phyloP scores from a whole-genome alignment of 208 protist genomes.

The Tritrichomonas foetus region DNA sequence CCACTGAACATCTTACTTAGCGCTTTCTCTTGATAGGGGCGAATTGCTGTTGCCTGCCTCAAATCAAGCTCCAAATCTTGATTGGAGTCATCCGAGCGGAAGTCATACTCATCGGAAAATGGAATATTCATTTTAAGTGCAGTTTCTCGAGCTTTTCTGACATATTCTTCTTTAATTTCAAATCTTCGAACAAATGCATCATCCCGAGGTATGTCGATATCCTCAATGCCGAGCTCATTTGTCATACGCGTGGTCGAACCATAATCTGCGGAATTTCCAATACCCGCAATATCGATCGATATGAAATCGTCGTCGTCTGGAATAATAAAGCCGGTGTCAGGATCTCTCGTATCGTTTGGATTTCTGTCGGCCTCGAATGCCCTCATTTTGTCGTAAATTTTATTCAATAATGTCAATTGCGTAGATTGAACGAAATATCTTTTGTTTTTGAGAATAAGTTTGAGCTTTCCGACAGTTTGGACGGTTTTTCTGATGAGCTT shows the following conservation, averaged over 20 bases:
- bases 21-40: slow-evolving; percentile 66
- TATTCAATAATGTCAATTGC: slow-evolving; percentile 43
- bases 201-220: neutral
- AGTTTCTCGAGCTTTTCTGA: neutral
- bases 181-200: neutral
- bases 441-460: slow-evolving; percentile 62
- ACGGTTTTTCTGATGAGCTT: slow-evolving; percentile 60
- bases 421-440: slow-evolving; percentile 65
- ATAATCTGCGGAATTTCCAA: neutral
- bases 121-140: neutral
- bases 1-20: slow-evolving; percentile 74
- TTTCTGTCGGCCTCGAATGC: neutral
- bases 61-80: slow-evolving; percentile 67
- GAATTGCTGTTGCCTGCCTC: slow-evolving; percentile 61
- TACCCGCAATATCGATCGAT: neutral
- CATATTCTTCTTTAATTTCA: neutral
- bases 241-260: neutral
- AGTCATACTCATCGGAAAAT: slow-evolving; percentile 68
- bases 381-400: neutral
- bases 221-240: neutral
- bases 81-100: slow-evolving; percentile 58
- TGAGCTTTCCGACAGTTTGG: slow-evolving; percentile 64
- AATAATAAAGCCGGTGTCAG: neutral
- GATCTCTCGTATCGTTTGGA: neutral
- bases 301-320: neutral